Evolutionary conservation across 2,329 filamentous ascomycete genomes (phyloP).

Genomic region (Diaporthe eres): DNA sequence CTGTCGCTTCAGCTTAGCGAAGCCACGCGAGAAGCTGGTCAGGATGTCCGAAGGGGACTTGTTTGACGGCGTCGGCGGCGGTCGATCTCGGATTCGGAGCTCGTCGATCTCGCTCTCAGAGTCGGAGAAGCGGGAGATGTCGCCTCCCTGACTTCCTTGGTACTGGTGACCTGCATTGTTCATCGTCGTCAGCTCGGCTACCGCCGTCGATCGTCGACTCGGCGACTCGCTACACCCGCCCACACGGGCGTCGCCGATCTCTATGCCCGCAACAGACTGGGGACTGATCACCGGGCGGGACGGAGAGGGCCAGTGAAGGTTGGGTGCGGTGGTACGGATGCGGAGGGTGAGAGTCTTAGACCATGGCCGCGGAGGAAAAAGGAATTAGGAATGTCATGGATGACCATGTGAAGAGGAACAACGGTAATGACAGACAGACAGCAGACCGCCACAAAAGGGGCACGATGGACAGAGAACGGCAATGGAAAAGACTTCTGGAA

Average conservation of each 20-base stretch:
- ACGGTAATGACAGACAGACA: slow-evolving; percentile 41
- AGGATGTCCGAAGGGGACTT: slow-evolving; percentile 63
- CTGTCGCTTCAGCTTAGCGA: slow-evolving; percentile 59
- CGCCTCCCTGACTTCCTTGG: slow-evolving; percentile 46
- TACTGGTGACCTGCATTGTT: slow-evolving; percentile 49
- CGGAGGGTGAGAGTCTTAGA: slow-evolving; percentile 15
- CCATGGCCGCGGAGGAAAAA: slow-evolving; percentile 5
- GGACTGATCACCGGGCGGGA: slow-evolving; percentile 24
- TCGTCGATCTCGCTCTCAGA: slow-evolving; percentile 56
- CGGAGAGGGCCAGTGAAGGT: background rate
- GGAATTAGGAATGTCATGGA: slow-evolving; percentile 33
- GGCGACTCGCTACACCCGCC: slow-evolving; percentile 37
- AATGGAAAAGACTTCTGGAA: slow-evolving; percentile 41
- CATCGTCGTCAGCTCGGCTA: slow-evolving; percentile 53
- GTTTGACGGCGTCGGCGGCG: slow-evolving; percentile 51
- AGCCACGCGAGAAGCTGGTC: slow-evolving; percentile 65
- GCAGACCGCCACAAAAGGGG: slow-evolving; percentile 43
- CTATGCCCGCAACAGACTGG: slow-evolving; percentile 30
- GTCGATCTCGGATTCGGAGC: slow-evolving; percentile 48
- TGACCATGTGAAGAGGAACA: slow-evolving; percentile 29
- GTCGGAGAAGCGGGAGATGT: slow-evolving; percentile 59
- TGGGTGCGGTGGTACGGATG: slow-evolving; percentile 9
- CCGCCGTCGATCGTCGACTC: slow-evolving; percentile 26
- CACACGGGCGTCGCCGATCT: slow-evolving; percentile 34
- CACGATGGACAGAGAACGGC: slow-evolving; percentile 38